These are phyloP conservation scores for Ophiostoma fasciatum DNA, from an alignment of 2,329 filamentous ascomycete genomes.

Conservation along the genomic window DNA sequence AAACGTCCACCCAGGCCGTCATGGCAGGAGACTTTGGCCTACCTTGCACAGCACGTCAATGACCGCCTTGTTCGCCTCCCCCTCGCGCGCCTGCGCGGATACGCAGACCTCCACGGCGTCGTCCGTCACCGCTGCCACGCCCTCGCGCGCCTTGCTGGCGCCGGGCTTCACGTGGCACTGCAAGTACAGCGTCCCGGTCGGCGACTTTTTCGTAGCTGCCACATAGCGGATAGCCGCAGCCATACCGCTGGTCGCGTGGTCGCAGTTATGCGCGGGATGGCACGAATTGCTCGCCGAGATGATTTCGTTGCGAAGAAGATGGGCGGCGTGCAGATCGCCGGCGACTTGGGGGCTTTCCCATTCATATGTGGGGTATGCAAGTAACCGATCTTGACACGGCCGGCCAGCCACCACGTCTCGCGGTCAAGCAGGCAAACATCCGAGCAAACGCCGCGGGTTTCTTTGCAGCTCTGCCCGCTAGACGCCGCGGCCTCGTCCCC, in stretches of 20 bases:
- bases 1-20: too few species aligned
- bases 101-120: slow-evolving; percentile 50
- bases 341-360: too few species aligned
- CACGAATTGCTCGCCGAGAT: too few species aligned
- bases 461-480: slow-evolving; percentile 20
- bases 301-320: too few species aligned
- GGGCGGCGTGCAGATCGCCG: too few species aligned
- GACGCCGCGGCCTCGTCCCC: slow-evolving; percentile 30
- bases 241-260: too few species aligned
- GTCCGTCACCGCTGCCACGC: slow-evolving; percentile 40
- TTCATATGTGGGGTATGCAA: slow-evolving; percentile 7
- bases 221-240: slow-evolving; percentile 35
- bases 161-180: slow-evolving; percentile 55
- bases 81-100: slow-evolving; percentile 47
- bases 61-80: slow-evolving; percentile 55
- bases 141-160: slow-evolving; percentile 44
- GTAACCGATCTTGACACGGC: slow-evolving; percentile 6
- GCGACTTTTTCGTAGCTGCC: slow-evolving; percentile 30
- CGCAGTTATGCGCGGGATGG: too few species aligned
- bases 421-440: background rate
- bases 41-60: slow-evolving; percentile 47
- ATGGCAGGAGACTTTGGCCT: too few species aligned
- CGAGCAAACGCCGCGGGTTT: background rate
- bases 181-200: slow-evolving; percentile 36
- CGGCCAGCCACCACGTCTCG: too few species aligned